Evolutionary conservation across 2,329 filamentous ascomycete species (phyloP).

Genomic region (Aspergillus eucalypticola): DNA sequence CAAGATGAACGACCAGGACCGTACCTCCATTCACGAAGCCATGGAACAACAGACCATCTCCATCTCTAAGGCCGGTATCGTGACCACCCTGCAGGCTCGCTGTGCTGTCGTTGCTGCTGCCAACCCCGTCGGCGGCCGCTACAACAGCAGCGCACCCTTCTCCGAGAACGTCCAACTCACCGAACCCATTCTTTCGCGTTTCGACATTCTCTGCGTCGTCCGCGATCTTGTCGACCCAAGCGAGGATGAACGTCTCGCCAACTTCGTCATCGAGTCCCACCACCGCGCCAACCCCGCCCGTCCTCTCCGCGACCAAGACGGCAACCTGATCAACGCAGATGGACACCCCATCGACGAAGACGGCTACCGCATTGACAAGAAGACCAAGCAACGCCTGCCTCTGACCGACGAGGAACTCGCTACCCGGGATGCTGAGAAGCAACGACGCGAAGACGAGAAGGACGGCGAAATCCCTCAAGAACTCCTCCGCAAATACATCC

Average conservation of each 20-base stretch:
- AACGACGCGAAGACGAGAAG: conserved; percentile 52
- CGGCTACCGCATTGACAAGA: conserved; percentile 51
- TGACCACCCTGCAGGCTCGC: conserved; percentile 92
- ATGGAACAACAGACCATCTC: conserved; percentile 99
- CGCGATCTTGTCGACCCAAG: conserved; percentile 89
- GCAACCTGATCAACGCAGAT: conserved; percentile 46
- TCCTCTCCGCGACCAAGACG: conserved; percentile 50
- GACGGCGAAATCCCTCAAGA: conserved; percentile 83
- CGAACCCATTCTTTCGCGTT: conserved; percentile 95
- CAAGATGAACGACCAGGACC: conserved; percentile 99
- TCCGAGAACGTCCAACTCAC: conserved; percentile 95
- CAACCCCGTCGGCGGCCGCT: conserved; percentile 93
- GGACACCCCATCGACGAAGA: conserved; percentile 63
- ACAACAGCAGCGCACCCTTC: conserved; percentile 95
- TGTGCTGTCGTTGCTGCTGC: conserved; percentile 96
- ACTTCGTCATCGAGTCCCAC: conserved; percentile 93
- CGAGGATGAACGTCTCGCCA: conserved; percentile 89
- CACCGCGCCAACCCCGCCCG: conserved; percentile 77
- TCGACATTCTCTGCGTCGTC: conserved; percentile 95
- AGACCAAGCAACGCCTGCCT: conserved; percentile 36
- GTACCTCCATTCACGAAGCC: conserved; percentile 97
- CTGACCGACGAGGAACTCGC: conserved; percentile 48
- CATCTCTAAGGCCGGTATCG: conserved; percentile 97
- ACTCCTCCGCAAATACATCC: conserved; percentile 90
- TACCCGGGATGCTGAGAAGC: conserved; percentile 41